Evolutionary conservation across 2,329 filamentous ascomycete genomes (phyloP), one percentile per base, ranked within the genome.

Genomic region (Grosmannia huntii): DNA sequence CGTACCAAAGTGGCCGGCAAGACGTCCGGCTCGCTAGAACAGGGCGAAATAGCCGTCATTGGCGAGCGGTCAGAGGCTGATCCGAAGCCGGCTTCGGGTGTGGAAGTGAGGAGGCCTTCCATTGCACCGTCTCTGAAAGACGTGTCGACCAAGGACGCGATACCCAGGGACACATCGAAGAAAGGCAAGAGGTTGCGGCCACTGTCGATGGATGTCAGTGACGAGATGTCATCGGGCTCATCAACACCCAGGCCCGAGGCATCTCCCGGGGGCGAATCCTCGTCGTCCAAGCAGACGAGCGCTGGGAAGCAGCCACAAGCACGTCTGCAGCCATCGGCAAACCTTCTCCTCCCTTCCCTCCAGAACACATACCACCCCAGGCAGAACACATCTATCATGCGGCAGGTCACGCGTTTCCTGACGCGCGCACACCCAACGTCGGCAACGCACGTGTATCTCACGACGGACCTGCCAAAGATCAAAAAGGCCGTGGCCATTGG

Each of bases 401-500:
- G 85, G 62, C 77, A 89, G 71, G 75, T 87, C 64, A 68, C 79
- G 56, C 72, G 80, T 69, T 67, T 87, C 57, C 69, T 86, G 3
- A 71, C 84, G 12, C 74, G 78, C 33, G 75, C 78, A 1, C 75
- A 78, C 49, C 79, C 84, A 55, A 70, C 77, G 9, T 70, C 81
- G 4, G 77, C 78, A 19, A 84, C 81, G 55, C 88, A 96, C 68
- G 83, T 96, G 5, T 86, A 83, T 63, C 79, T 89, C 36, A 73
- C 83, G 7, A 84, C 83, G 51, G 82, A 87, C 9, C 77, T 82
- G 0, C 87, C 83, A 1, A 86, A 81, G 63, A 83, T 97, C 53
- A 89, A 83, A 66, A 94, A 87, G 64, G 94, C 94, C 14, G 78
- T 99, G 5, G 90, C 91, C 1, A 96, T 99, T 64, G 94, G 94